phyloP scores from a whole-genome alignment of 352 stramenopile species.

The Salisapilia sapeloensis region DNA sequence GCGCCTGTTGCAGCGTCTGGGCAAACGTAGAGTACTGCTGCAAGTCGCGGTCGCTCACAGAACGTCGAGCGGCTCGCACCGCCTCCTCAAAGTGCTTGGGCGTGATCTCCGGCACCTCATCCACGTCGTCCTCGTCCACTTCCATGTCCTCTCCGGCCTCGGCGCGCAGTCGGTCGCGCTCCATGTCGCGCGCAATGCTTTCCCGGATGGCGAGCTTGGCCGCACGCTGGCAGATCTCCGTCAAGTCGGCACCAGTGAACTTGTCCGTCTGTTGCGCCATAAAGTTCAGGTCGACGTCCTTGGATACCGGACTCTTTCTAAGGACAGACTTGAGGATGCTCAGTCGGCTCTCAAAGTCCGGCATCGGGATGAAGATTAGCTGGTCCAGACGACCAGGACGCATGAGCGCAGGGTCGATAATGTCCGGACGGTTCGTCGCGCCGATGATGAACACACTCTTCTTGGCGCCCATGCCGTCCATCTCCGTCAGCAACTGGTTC shows the following conservation, averaged over 20 bases:
- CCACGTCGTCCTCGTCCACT: conserved; percentile 89
- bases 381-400: conserved; percentile 91
- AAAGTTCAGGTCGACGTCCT: conserved; percentile 97
- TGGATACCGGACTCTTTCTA: conserved; percentile 94
- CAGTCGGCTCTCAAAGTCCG: conserved; percentile 91
- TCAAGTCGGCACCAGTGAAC: conserved; percentile 99
- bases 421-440: conserved; percentile 90
- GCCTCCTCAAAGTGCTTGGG: conserved; percentile 95
- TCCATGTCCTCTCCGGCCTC: conserved; percentile 83
- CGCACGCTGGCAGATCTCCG: conserved; percentile 99
- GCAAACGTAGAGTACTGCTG: conserved; percentile 81
- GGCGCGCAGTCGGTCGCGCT: conserved; percentile 88
- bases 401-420: conserved; percentile 96
- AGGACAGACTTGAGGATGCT: conserved; percentile 93
- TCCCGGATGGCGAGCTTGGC: conserved; percentile 99
- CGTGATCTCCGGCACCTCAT: conserved; percentile 92
- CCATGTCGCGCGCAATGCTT: conserved; percentile 97
- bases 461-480: conserved; percentile 98
- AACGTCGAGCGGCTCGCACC: conserved; percentile 93
- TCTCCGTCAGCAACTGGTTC: conserved; percentile 99
- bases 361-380: conserved; percentile 94
- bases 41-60: conserved; percentile 96
- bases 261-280: conserved; percentile 95
- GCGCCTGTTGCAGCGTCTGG: conserved; percentile 90
- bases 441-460: conserved; percentile 99